Percentiles rank a stretch among this genome's conserved stretches.
Evolutionary conservation across 306 rosid species (phyloP).

Genomic region (Quercus aquifolioides): DNA sequence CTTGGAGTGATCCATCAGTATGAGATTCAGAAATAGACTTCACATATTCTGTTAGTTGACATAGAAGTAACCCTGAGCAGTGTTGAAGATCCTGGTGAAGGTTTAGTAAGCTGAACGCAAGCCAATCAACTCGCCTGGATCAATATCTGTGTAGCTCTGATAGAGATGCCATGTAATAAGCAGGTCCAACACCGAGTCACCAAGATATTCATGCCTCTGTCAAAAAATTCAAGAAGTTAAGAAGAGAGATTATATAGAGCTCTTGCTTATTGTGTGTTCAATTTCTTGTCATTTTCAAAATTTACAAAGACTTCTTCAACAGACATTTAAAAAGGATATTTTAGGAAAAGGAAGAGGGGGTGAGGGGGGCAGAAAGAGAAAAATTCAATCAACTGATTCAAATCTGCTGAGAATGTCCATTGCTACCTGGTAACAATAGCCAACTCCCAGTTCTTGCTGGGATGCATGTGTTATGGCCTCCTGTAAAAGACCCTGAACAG

Average conservation of each 20-base stretch:
- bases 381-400: constrained; percentile 3
- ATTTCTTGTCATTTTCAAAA: not conserved
- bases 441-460: constrained; percentile 49
- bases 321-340: not conserved
- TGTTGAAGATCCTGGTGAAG: constrained; percentile 74
- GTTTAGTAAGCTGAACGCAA: constrained; percentile 87
- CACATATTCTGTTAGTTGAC: constrained; percentile 70
- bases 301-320: not conserved
- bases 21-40: constrained; percentile 41
- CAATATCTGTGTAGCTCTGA: constrained; percentile 57
- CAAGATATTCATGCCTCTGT: constrained; percentile 29
- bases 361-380: not conserved
- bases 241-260: no score
- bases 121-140: constrained; percentile 89
- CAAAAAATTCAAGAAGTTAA: no score
- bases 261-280: no score
- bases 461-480: constrained; percentile 85
- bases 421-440: constrained; percentile 78
- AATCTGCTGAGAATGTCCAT: not conserved
- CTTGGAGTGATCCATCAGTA: constrained; percentile 32
- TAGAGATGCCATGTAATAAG: constrained; percentile 86
- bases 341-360: not conserved
- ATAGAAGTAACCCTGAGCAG: constrained; percentile 56
- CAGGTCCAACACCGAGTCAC: constrained; percentile 85
- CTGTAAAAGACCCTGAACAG: constrained; percentile 70